Conservation (phyloP, 768 basidiomycete species). For the Trametes coccinea region DNA sequence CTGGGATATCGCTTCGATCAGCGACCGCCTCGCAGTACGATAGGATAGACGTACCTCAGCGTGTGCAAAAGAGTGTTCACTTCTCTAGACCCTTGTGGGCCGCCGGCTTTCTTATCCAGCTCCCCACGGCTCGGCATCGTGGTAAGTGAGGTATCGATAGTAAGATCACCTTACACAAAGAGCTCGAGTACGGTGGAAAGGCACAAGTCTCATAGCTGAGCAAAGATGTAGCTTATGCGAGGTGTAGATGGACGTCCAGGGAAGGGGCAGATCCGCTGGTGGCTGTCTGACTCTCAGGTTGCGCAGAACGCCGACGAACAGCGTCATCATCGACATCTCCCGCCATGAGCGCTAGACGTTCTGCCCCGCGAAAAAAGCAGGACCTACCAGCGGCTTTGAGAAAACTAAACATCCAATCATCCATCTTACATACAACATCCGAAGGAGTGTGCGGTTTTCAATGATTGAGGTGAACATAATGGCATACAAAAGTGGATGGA, state of each 20-base stretch:
- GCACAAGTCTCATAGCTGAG: constrained; percentile 10
- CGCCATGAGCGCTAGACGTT: too few species aligned
- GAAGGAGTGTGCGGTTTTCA: constrained; percentile 7
- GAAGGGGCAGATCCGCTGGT: too few species aligned
- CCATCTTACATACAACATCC: not conserved
- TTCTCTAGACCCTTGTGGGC: constrained; percentile 17
- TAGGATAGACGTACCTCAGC: constrained; percentile 42
- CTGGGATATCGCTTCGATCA: constrained; percentile 36
- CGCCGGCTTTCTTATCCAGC: not conserved
- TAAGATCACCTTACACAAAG: not conserved
- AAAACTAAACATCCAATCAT: too few species aligned
- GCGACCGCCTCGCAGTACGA: not conserved
- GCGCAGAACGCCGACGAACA: not conserved
- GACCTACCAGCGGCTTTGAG: too few species aligned
- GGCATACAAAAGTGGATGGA: constrained; percentile 29
- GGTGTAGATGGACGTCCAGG: too few species aligned
- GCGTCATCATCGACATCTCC: not conserved
- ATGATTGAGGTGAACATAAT: constrained; percentile 28
- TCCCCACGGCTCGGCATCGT: constrained; percentile 6
- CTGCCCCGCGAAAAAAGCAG: too few species aligned
- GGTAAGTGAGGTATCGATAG: not conserved
- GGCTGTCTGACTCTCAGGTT: too few species aligned
- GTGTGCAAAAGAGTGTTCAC: constrained; percentile 55
- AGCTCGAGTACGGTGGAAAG: not conserved
- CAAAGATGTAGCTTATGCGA: not conserved